Conservation (phyloP, 768 basidiomycete genomes). For the Candolleomyces aberdarensis region DNA sequence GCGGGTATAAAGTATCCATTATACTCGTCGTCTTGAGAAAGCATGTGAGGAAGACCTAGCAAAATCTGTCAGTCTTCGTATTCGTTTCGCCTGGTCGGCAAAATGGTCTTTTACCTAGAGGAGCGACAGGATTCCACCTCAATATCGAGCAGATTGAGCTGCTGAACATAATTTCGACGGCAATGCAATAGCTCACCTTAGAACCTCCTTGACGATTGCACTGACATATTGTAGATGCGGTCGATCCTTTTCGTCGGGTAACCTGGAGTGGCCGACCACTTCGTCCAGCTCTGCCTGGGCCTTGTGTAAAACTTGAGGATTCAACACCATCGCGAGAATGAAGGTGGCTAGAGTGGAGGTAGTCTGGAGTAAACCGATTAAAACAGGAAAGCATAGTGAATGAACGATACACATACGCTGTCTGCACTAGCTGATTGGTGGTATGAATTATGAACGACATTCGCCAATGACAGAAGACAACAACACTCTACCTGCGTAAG, state of each 20-base stretch:
- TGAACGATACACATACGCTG: slow-evolving; percentile 26
- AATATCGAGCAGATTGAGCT: background rate
- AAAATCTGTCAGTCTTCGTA: background rate
- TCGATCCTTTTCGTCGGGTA: slow-evolving; percentile 27
- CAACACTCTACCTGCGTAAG: slow-evolving; percentile 31
- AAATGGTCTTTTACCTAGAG: slow-evolving; percentile 18
- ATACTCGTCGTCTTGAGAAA: slow-evolving; percentile 40
- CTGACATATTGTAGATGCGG: slow-evolving; percentile 36
- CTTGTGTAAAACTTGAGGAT: slow-evolving; percentile 30
- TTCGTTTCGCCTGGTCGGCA: background rate
- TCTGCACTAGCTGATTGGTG: slow-evolving; percentile 35
- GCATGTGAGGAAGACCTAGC: slow-evolving; percentile 35
- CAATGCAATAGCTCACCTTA: slow-evolving; percentile 22
- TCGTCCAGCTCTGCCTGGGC: slow-evolving; percentile 30
- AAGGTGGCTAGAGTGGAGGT: slow-evolving; percentile 32
- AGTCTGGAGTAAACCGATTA: slow-evolving; percentile 17
- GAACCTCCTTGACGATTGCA: slow-evolving; percentile 38
- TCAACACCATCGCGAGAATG: slow-evolving; percentile 32
- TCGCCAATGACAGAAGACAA: background rate
- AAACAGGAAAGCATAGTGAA: background rate
- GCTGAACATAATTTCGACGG: background rate
- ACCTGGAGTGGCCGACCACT: slow-evolving; percentile 25
- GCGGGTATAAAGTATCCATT: slow-evolving; percentile 42
- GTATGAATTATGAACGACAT: background rate
- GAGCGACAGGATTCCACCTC: slow-evolving; percentile 31